phyloP scores from a whole-genome alignment of 2,329 filamentous ascomycete species.

The Colletotrichum spinosum region DNA sequence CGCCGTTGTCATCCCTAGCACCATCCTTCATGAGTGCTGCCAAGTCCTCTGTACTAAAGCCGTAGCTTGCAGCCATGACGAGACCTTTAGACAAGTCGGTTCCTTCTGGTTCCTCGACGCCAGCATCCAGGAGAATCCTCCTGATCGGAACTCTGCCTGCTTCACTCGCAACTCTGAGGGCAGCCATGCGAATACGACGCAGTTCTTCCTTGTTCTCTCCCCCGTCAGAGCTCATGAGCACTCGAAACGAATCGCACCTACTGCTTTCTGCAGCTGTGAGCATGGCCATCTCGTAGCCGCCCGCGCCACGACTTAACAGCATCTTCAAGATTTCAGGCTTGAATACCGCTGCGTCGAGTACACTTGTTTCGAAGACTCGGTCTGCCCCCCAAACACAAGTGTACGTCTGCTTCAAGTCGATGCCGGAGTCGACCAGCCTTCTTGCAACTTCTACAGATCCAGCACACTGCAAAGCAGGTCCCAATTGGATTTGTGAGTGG shows the following conservation, averaged over 20 bases:
- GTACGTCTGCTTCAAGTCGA: conserved; percentile 8
- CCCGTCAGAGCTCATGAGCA: neutral
- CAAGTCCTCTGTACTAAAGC: neutral
- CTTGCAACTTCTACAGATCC: neutral
- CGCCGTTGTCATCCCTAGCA: neutral
- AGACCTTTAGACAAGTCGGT: neutral
- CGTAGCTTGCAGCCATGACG: neutral
- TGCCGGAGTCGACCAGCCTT: neutral
- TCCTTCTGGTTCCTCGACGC: neutral
- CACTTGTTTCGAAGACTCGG: no score
- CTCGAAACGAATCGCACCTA: rapidly evolving
- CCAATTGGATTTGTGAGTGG: neutral
- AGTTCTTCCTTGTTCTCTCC: neutral
- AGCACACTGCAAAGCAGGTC: neutral
- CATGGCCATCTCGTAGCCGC: neutral
- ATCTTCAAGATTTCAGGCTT: neutral
- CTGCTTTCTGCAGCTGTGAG: neutral
- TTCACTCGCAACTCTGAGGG: neutral
- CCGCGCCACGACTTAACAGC: neutral
- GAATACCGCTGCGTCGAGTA: neutral
- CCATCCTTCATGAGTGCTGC: conserved; percentile 4
- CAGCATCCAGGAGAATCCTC: neutral
- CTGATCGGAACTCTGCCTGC: no score
- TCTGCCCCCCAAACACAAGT: rapidly evolving
- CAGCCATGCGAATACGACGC: neutral